A percentile compares a stretch with the other conserved stretches of the same genome.
Evolutionary conservation across 306 rosid species (phyloP).

Genomic region (Quercus glauca): DNA sequence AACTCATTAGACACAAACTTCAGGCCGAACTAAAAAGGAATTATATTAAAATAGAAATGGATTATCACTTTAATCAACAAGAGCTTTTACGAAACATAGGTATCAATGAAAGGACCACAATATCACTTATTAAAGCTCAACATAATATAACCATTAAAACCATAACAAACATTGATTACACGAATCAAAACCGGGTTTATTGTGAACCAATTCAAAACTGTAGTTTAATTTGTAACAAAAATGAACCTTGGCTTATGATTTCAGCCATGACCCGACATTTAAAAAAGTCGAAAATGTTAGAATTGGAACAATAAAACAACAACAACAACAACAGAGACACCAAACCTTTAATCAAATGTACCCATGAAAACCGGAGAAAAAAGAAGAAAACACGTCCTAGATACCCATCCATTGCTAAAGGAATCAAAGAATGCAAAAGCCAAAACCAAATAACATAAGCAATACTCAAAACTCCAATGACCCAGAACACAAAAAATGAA

Average conservation of each 20-base stretch:
- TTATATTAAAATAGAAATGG: background rate
- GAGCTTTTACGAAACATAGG: background rate
- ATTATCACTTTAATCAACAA: background rate
- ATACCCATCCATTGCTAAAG: background rate
- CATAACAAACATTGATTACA: background rate
- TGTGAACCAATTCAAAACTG: background rate
- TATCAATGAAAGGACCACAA: slow-evolving; percentile 5
- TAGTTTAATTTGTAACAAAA: background rate
- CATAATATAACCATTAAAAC: background rate
- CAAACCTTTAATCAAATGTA: background rate
- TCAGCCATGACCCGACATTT: background rate
- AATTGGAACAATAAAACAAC: background rate
- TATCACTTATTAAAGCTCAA: slow-evolving; percentile 23
- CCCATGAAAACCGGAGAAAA: background rate
- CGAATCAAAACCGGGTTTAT: background rate
- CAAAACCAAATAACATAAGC: background rate
- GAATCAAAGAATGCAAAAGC: background rate
- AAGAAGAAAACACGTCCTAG: background rate
- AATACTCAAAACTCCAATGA: background rate
- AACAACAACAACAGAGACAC: background rate
- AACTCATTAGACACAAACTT: slow-evolving; percentile 19
- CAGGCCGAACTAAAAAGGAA: slow-evolving; percentile 4
- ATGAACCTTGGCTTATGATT: background rate
- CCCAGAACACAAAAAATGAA: slow-evolving; percentile 21
- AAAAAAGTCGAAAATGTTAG: background rate